phyloP scores from a whole-genome alignment of 1,284 basidiomycete genomes.

The Tetrapyrgos nigripes region DNA sequence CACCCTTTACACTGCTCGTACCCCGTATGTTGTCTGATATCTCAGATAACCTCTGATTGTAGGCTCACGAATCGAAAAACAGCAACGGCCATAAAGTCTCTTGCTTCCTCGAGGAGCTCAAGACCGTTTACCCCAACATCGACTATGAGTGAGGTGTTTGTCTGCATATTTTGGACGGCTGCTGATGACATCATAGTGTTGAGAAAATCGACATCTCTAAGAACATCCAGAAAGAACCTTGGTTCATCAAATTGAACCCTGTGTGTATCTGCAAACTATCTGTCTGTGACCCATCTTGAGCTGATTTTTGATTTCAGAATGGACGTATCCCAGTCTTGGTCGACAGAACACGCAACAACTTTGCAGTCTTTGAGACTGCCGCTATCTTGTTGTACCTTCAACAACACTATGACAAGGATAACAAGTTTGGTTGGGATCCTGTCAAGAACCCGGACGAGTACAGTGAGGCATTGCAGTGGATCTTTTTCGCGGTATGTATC shows the following conservation, averaged over 20 bases:
- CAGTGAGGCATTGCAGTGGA: slow-evolving; percentile 78
- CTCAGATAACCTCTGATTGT: too few species aligned
- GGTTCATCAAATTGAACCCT: slow-evolving; percentile 24
- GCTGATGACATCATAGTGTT: slow-evolving; percentile 37
- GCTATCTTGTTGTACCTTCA: slow-evolving; percentile 72
- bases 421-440: slow-evolving; percentile 60
- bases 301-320: slow-evolving; percentile 35
- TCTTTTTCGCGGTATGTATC: slow-evolving; percentile 70
- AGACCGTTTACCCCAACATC: slow-evolving; percentile 59
- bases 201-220: slow-evolving; percentile 56
- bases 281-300: slow-evolving; percentile 34
- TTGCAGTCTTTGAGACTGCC: slow-evolving; percentile 72
- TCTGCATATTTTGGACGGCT: not conserved
- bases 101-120: slow-evolving; percentile 74
- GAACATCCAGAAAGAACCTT: slow-evolving; percentile 48
- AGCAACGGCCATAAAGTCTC: slow-evolving; percentile 75
- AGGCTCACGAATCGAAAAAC: too few species aligned
- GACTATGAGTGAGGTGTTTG: slow-evolving; percentile 60
- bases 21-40: too few species aligned
- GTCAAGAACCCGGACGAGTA: slow-evolving; percentile 50
- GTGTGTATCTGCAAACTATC: slow-evolving; percentile 29
- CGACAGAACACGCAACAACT: slow-evolving; percentile 56
- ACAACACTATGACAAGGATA: slow-evolving; percentile 64
- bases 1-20: slow-evolving; percentile 66
- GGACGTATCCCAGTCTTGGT: slow-evolving; percentile 67